Percentiles rank a stretch among this genome's conserved stretches.
phyloP scores from a whole-genome alignment of 129 eudicot genomes.

The Helichrysum umbraculigerum region DNA sequence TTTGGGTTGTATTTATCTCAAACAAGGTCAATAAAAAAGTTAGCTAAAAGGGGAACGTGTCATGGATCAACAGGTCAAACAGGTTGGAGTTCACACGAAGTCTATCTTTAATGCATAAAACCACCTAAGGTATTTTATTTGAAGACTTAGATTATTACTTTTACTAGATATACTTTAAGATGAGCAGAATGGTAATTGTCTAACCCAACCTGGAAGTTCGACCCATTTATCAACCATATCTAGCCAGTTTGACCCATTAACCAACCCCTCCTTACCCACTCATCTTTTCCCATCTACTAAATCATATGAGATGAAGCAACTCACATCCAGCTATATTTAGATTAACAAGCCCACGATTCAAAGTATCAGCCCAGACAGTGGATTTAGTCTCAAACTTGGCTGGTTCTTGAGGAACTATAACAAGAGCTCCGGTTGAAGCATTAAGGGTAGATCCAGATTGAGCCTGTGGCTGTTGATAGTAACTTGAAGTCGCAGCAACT shows the following conservation, averaged over 20 bases:
- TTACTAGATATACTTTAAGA: background rate
- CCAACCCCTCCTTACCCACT: background rate
- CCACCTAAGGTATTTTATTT: background rate
- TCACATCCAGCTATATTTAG: slow-evolving; percentile 92
- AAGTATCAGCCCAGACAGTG: slow-evolving; percentile 95
- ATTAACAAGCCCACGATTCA: slow-evolving; percentile 93
- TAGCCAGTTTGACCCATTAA: background rate
- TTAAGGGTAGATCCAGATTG: slow-evolving; percentile 36
- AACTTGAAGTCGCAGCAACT: slow-evolving; percentile 32
- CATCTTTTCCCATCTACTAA: background rate
- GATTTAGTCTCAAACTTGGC: slow-evolving; percentile 90
- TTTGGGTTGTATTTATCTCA: background rate
- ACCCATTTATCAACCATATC: background rate
- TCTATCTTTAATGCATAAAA: background rate
- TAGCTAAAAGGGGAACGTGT: background rate
- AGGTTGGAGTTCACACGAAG: background rate
- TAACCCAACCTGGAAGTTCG: background rate
- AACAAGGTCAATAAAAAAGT: background rate
- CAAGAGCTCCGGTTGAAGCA: slow-evolving; percentile 55
- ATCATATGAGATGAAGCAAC: slow-evolving; percentile 27
- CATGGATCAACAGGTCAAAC: background rate
- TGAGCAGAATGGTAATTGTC: background rate
- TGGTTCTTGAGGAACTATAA: slow-evolving; percentile 60
- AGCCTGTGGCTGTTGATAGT: slow-evolving; percentile 44
- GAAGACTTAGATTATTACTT: background rate